Base-by-base conservation (phyloP, 139 green algal genomes). In the Trebouxia sp. region DNA sequence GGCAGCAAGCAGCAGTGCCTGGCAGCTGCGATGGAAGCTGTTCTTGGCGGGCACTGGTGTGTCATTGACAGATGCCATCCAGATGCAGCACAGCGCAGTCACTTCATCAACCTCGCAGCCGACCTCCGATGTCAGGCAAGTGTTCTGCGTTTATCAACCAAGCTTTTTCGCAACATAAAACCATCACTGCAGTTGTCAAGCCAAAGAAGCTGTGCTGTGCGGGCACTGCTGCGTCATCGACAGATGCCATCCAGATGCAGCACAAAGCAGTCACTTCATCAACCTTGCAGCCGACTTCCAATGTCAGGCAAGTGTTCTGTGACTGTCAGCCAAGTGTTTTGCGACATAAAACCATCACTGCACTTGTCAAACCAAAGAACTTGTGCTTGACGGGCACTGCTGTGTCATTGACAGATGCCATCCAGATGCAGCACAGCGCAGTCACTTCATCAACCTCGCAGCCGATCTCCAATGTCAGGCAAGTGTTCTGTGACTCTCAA, bases 341-440 rank as follows among this genome's bases (percentile, higher is more conserved):
- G n/a, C n/a, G n/a, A n/a, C n/a, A n/a, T n/a, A n/a, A n/a, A n/a
- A n/a, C n/a, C n/a, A n/a, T n/a, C n/a, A n/a, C n/a, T n/a, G n/a
- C n/a, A n/a, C n/a, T n/a, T n/a, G n/a, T n/a, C n/a, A n/a, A n/a
- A 86, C 84, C 8, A 32, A 17, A 0, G 11, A n/a, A 20, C 85
- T 86, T 3, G 77, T 96, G 30, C n/a, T 28, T 3, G 37, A 50
- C 0, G 83, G 89, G 0, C 20, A 37, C 3, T 78, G 80, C 78
- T 85, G 89, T 41, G 48, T 95, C 12, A 83, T 96, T 11, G 92
- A 96, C 86, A 83, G 90, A n/a, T 92, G 85, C 66, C 91, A 97
- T 70, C 65, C 84, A 0, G 81, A 87, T 74, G 30, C 41, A 6
- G 74, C 85, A 45, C 93, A 97, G 86, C 89, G 93, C 24, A 43